These are phyloP conservation scores for Hebeloma cylindrosporum DNA, from an alignment of 768 basidiomycete species.

Conservation along the genomic window DNA sequence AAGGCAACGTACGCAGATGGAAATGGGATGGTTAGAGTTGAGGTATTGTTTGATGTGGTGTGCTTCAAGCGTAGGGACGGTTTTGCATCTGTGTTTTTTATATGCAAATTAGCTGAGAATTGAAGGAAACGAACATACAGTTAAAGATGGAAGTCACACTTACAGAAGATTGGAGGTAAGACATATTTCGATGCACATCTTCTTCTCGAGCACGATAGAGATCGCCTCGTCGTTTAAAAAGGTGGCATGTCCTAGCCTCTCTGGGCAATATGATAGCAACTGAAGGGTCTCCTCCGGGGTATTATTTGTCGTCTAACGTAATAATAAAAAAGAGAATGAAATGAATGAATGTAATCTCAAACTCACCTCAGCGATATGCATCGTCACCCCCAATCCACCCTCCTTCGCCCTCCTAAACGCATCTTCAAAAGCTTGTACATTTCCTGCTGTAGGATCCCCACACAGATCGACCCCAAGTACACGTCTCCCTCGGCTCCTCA, in stretches of 20 bases:
- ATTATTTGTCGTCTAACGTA: constrained; percentile 44
- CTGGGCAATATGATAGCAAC: constrained; percentile 62
- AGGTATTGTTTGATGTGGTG: constrained; percentile 77
- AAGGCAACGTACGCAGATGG: constrained; percentile 64
- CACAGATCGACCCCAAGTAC: constrained; percentile 82
- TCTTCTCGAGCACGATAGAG: constrained; percentile 48
- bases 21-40: constrained; percentile 60
- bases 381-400: constrained; percentile 68
- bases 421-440: constrained; percentile 49
- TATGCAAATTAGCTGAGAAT: neutral
- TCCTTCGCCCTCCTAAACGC: constrained; percentile 54
- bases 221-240: constrained; percentile 66
- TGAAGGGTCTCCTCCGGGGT: constrained; percentile 56
- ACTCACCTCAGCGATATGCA: constrained; percentile 83
- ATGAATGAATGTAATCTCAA: neutral
- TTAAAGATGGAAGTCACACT: constrained; percentile 21
- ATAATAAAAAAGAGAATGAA: neutral
- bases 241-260: constrained; percentile 79
- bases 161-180: constrained; percentile 77
- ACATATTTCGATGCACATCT: constrained; percentile 77
- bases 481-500: constrained; percentile 57
- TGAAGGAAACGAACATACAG: neutral
- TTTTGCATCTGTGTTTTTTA: constrained; percentile 54
- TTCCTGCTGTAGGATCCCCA: constrained; percentile 67
- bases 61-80: constrained; percentile 59